A percentile compares a stretch with the other conserved stretches of the same genome.
Conservation (phyloP, 2,329 filamentous ascomycete species). For the Aureobasidium subglaciale region DNA sequence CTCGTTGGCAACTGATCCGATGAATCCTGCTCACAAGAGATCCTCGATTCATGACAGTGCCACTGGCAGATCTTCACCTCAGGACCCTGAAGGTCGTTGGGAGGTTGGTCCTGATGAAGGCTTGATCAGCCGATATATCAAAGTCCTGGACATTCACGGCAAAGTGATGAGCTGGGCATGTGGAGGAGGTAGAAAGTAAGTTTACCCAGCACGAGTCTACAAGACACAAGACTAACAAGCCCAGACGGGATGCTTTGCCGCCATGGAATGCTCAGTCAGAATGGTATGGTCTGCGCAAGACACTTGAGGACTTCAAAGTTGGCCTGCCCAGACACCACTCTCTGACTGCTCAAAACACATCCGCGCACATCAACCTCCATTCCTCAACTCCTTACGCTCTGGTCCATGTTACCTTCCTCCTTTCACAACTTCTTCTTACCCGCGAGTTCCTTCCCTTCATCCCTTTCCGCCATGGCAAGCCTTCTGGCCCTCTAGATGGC, state of each 20-base stretch:
- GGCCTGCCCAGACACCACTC: constrained; percentile 51
- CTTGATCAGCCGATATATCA: constrained; percentile 45
- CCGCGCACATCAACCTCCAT: constrained; percentile 57
- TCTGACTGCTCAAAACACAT: constrained; percentile 55
- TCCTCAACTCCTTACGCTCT: constrained; percentile 59
- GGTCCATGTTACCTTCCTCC: constrained; percentile 57
- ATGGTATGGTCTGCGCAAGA: constrained; percentile 48
- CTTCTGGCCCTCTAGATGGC: constrained; percentile 51
- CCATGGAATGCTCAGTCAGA: constrained; percentile 54
- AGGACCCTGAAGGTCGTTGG: constrained; percentile 40
- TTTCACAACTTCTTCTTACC: constrained; percentile 62
- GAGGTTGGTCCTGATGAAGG: constrained; percentile 45
- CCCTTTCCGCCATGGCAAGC: constrained; percentile 46
- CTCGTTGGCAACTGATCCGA: constrained; percentile 31
- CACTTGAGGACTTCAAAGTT: constrained; percentile 48
- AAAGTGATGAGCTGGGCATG: constrained; percentile 51
- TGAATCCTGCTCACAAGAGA: constrained; percentile 15
- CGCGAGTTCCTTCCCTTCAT: constrained; percentile 63
- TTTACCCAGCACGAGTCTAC: background rate
- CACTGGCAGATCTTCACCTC: background rate
- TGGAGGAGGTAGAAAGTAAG: constrained; percentile 49
- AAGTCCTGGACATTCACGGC: constrained; percentile 49
- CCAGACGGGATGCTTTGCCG: constrained; percentile 46
- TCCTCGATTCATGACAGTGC: constrained; percentile 9
- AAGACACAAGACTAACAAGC: constrained; percentile 30